Percentiles rank a stretch among this genome's conserved stretches.
Conservation (phyloP, 192 early-diverging fungal species). For the Backusella psychrophila region DNA sequence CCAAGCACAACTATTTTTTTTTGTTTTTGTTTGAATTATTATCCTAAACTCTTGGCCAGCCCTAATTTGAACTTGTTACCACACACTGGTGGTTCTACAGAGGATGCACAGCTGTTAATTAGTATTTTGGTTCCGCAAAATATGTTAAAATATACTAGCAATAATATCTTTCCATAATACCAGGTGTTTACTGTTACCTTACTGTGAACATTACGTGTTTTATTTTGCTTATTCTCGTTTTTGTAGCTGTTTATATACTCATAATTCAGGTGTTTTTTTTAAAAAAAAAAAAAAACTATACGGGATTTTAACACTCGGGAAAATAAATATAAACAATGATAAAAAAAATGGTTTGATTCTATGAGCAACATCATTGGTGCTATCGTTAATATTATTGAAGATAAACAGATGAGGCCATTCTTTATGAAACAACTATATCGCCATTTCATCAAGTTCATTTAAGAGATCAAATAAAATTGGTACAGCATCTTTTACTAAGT, state of each 20-base stretch:
- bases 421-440: background rate
- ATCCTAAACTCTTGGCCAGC: background rate
- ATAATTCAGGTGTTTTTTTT: background rate
- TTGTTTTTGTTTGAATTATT: background rate
- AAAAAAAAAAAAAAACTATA: background rate
- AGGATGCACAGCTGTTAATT: background rate
- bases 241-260: background rate
- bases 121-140: conserved; percentile 1
- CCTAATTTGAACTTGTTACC: background rate
- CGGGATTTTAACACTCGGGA: background rate
- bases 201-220: background rate
- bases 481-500: background rate
- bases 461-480: background rate
- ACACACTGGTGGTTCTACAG: background rate
- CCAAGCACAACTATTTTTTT: background rate
- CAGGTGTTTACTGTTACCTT: background rate
- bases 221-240: background rate
- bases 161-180: background rate
- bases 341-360: background rate
- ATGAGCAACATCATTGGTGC: background rate
- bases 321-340: background rate
- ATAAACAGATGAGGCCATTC: background rate
- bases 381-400: background rate
- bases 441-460: background rate
- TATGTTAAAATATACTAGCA: background rate